phyloP scores from a whole-genome alignment of 2,329 filamentous ascomycete genomes.

The Thielaviopsis populi region DNA sequence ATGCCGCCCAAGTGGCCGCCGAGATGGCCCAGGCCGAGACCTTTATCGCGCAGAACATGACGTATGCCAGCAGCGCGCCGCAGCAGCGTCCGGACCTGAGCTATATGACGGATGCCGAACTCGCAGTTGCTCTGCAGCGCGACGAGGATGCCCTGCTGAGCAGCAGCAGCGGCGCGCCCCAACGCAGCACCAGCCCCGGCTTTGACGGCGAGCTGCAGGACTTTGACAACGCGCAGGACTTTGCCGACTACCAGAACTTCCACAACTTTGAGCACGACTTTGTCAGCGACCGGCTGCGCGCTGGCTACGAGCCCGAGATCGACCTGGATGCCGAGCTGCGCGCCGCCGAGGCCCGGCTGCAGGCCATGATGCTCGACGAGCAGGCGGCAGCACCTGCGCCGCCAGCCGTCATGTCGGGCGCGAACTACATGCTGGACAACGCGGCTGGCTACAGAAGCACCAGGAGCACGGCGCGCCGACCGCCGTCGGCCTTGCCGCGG shows the following conservation, averaged over 20 bases:
- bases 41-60: background rate
- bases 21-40: background rate
- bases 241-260: background rate
- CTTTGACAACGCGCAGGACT: background rate
- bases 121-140: background rate
- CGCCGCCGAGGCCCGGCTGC: background rate
- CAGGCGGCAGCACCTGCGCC: background rate
- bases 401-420: background rate
- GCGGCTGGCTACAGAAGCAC: background rate
- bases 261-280: background rate
- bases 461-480: background rate
- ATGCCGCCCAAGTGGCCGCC: background rate
- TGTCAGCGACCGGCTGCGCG: background rate
- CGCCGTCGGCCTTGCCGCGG: constrained; percentile 1
- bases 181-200: background rate
- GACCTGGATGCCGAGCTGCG: background rate
- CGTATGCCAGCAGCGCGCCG: background rate
- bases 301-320: background rate
- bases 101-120: constrained; percentile 1
- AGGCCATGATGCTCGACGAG: background rate
- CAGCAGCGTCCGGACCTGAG: background rate
- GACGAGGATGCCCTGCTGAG: background rate
- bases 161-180: background rate
- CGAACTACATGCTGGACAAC: background rate
- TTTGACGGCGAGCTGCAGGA: background rate